phyloP scores from a whole-genome alignment of 495 filamentous ascomycete genomes.

The Friedmanniomyces endolithicus region DNA sequence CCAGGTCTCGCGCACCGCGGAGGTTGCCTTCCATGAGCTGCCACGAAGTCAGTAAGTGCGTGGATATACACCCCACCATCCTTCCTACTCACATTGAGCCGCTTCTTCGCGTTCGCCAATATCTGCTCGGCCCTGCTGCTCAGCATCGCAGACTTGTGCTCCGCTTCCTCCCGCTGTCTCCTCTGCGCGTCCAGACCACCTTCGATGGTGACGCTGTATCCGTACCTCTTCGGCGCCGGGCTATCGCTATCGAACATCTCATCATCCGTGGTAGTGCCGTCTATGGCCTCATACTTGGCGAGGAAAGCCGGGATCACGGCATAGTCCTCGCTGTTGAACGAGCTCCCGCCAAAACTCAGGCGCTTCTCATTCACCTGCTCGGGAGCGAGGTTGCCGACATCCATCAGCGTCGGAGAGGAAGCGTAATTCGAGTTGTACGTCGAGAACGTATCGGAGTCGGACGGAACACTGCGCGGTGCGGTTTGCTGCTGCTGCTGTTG shows the following conservation, averaged over 20 bases:
- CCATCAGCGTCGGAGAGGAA: conserved; percentile 14
- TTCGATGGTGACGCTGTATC: conserved; percentile 8
- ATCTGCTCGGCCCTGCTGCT: conserved; percentile 78
- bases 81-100: conserved; percentile 58
- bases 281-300: conserved; percentile 10
- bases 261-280: conserved; percentile 6
- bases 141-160: conserved; percentile 47
- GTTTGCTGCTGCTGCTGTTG: not conserved
- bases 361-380: conserved; percentile 1
- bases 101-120: conserved; percentile 77
- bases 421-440: conserved; percentile 1
- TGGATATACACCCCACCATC: not conserved
- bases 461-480: not conserved
- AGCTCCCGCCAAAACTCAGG: conserved; percentile 3
- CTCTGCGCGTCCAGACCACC: conserved; percentile 21
- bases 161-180: conserved; percentile 34
- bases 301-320: conserved; percentile 12
- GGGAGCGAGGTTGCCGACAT: conserved; percentile 17
- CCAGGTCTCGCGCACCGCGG: conserved; percentile 49
- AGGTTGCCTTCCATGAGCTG: conserved; percentile 90
- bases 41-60: conserved; percentile 18
- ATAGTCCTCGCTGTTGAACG: conserved; percentile 17
- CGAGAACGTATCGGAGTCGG: not conserved
- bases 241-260: conserved; percentile 3
- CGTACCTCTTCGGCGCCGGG: not conserved